Evolutionary conservation across 2,329 filamentous ascomycete genomes (phyloP), one percentile per base, ranked within the genome.

Genomic region (Monilinia fructicola): DNA sequence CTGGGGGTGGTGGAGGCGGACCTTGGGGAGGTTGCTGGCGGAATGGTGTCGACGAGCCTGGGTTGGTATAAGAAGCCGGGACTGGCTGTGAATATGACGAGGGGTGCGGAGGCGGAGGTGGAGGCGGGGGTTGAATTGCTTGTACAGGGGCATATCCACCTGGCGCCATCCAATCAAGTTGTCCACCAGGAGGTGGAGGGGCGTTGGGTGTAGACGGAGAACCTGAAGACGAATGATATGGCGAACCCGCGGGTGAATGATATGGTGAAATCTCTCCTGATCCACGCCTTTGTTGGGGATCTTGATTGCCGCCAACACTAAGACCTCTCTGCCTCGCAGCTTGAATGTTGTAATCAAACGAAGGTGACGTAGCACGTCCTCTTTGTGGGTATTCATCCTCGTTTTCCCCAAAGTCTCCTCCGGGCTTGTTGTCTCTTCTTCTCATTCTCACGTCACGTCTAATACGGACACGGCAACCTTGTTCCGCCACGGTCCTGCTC

Each of bases 401-500:
- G 6, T 81, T 79, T 61, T 81, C 82, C 18, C 80, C 79, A 58
- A 76, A 78, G 58, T 81, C 80, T 54, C 79, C 79, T 59, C 81
- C 81, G 14, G 82, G 80, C 79, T 94, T 93, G 69, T 85, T 85
- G 68, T 92, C 90, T 48, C 92, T 88, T 75, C 92, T 89, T 78
- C 93, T 88, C 91, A 97, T 96, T 67, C 93, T 88, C 9, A 96
- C 92, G 79, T 98, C 95, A 70, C 95, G 91, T 66, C 95, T 87
- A 74, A 99, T 99, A 55, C 95, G 90, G 38, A 99, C 95, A 72
- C 94, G 92, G 78, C 95, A 98, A 67, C 95, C 95, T 79, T 99
- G 95, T 78, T 99, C 94, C 23, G 94, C 93, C 54, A 99, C 93
- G 46, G 92, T 90, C 69, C 93, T 90, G 79, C 93, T 97, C 60